These are phyloP conservation scores for Larix kaempferi DNA, from an alignment of 75 land plant genomes.

Conservation along the genomic window DNA sequence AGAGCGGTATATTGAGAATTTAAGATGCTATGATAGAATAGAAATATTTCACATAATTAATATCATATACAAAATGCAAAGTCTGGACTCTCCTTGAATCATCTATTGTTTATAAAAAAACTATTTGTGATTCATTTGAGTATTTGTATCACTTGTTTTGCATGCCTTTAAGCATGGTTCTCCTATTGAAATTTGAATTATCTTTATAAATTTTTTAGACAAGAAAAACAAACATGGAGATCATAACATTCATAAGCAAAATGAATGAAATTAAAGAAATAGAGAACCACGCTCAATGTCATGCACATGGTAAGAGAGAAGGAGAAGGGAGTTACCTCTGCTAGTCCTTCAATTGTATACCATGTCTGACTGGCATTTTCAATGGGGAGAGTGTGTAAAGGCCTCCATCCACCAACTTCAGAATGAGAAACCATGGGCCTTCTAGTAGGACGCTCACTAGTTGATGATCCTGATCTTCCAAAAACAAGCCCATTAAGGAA, in stretches of 20 bases:
- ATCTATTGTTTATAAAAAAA: too few species aligned
- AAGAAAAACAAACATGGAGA: neutral
- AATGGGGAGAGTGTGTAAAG: constrained; percentile 7
- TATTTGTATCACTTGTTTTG: too few species aligned
- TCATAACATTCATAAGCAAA: neutral
- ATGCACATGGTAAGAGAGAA: neutral
- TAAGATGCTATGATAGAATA: too few species aligned
- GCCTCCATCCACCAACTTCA: constrained; percentile 19
- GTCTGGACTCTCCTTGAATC: too few species aligned
- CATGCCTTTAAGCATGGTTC: too few species aligned
- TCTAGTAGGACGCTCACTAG: constrained; percentile 1
- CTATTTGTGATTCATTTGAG: too few species aligned
- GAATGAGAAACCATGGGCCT: constrained; percentile 3
- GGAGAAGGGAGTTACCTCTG: constrained; percentile 35
- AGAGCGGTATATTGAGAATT: too few species aligned
- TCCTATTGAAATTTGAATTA: too few species aligned
- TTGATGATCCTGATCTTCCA: constrained; percentile 14
- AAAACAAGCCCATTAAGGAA: constrained; percentile 2
- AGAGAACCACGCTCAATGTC: neutral
- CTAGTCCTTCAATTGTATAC: constrained; percentile 51
- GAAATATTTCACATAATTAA: too few species aligned
- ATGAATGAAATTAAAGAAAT: neutral
- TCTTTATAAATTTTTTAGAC: neutral
- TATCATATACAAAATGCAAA: too few species aligned
- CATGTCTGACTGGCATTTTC: constrained; percentile 21